Evolutionary conservation across 768 basidiomycete species (phyloP), one percentile per base, ranked within the genome.

Genomic region (Leccinum truebloodii): DNA sequence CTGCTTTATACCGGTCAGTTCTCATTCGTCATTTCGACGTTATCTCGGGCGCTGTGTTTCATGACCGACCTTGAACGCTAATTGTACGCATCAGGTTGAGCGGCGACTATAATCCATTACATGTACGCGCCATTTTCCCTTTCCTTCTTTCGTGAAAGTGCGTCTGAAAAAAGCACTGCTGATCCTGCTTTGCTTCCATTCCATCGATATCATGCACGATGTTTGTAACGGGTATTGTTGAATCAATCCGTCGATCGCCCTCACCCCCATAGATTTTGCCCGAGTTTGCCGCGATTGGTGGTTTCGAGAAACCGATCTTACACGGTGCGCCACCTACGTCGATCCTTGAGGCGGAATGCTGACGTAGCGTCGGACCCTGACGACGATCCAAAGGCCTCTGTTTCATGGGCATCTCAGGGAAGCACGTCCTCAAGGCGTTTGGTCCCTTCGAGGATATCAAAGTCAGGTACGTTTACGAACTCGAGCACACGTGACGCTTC

Each of bases 381-480:
- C 22, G 44, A 37, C 41, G 51, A 49, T 49, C 41, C 16, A 24
- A 58, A 81, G 88, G 95, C 22, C 83, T 98, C 13, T 97, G 95
- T 78, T 90, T 80, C 32, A 90, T 98, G 86, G 97, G 96, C 20
- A 87, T 97, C 59, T 85, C 95, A 4, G 93, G 88, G 6, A 98
- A 98, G 76, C 94, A 98, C 69, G 87, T 99, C 37, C 73, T 92
- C 64, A 90, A 96, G 76, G 79, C 86, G 3, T 99, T 85, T 69
- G 97, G 97, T 13, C 73, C 83, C 16, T 96, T 83, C 78, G 85
- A 86, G 67, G 94, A 98, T 71, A 96, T 99, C 79, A 99, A 98
- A 83, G 94, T 93, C 60, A 86, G 96, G 85, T 92, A 69, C 70
- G 85, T 49, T 49, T 16, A 18, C 12, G 58, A 50, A 14, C 50